Base-by-base conservation (phyloP, 1,139 yeast genomes). In the Hyphopichia burtonii region DNA sequence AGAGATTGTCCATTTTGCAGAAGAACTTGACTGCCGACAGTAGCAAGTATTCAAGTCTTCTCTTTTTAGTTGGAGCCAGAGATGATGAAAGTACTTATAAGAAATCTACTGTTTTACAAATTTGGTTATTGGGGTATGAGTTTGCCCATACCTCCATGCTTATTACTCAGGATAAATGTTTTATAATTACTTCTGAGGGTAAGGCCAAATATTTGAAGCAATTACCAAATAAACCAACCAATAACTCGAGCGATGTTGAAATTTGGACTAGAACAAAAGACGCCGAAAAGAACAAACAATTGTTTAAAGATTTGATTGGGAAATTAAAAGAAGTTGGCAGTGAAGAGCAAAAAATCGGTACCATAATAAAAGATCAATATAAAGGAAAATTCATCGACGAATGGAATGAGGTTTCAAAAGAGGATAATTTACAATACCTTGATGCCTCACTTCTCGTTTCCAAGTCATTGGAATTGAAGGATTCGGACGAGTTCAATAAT, bases 41-140 rank as follows among this genome's bases (percentile, higher is more conserved):
- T 40, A 68, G 61, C 41, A 74, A 71, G 35, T 79, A 74, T 49
- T 69, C 78, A 30, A 77, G 86, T 17, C 58, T 88, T 23, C 64
- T 88, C 46, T 78, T 86, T 37, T 78, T 87, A 11, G 84, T 86
- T 39, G 97, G 97, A 10, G 87, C 93, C 10, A 73, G 86, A 34
- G 90, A 87, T 56, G 94, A 87, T 44, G 93, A 86, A 48, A 87
- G 90, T 59, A 95, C 96, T 36, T 91, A 89, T 65, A 89, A 87
- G 59, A 89, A 89, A 64, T 85, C 96, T 11, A 84, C 96, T 0
- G 86, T 87, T 39, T 66, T 91, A 38, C 98, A 91, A 61, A 86
- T 86, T 39, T 93, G 98, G 98, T 71, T 93, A 45, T 70, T 93
- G 45, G 97, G 98, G 6, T 93, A 91, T 60, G 98, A 94, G 60